phyloP scores from a whole-genome alignment of 495 filamentous ascomycete species.

The Elaphomyces granulatus region DNA sequence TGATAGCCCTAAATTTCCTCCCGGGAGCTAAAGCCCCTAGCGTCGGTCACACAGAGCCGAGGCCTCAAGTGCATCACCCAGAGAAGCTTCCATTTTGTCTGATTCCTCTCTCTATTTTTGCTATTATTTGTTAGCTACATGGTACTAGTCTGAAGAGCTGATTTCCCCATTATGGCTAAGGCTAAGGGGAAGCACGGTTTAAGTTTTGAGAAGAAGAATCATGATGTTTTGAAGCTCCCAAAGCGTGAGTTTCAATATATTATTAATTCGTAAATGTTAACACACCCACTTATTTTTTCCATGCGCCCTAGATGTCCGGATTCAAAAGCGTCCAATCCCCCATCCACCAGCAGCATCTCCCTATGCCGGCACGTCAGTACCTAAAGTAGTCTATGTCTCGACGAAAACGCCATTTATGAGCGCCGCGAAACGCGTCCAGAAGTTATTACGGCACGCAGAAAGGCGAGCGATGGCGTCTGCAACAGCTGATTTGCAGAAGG shows the following conservation, averaged over 20 bases:
- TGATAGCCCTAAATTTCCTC: no score
- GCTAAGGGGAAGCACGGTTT: conserved; percentile 18
- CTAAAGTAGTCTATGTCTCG: conserved; percentile 69
- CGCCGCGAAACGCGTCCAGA: conserved; percentile 66
- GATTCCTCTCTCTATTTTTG: no score
- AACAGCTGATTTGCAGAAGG: conserved; percentile 13
- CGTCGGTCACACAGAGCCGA: no score
- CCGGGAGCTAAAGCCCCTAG: no score
- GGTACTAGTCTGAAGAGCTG: no score
- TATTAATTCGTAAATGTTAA: no score
- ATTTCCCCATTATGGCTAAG: conserved; percentile 15
- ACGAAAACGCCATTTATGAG: conserved; percentile 61
- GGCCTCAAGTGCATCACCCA: no score
- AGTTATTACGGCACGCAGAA: conserved; percentile 49
- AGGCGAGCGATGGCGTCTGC: conserved; percentile 37
- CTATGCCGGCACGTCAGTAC: conserved; percentile 31
- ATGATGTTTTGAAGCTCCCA: conserved; percentile 24
- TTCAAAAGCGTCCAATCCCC: conserved; percentile 56
- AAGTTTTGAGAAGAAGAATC: conserved; percentile 29
- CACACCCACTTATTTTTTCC: background rate
- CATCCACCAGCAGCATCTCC: conserved; percentile 50
- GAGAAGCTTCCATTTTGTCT: no score
- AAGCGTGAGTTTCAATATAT: conserved; percentile 16
- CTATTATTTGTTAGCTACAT: no score
- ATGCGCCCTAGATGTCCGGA: conserved; percentile 9